These are phyloP conservation scores for Striga asiatica DNA, from an alignment of 257 asterid genomes.

Conservation along the genomic window DNA sequence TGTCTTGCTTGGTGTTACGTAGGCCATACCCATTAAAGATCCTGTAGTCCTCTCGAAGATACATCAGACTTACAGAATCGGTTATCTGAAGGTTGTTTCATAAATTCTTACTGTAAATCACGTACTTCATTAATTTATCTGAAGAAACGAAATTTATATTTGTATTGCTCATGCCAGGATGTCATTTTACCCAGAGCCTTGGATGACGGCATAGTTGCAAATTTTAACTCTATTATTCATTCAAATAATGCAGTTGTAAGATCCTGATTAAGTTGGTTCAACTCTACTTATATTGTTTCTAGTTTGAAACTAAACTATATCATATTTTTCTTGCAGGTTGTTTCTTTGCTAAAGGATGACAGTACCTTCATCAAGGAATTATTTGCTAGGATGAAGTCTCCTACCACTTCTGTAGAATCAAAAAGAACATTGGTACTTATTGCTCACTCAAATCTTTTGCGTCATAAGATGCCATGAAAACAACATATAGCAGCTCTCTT, in stretches of 20 bases:
- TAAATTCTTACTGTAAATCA: conserved; percentile 1
- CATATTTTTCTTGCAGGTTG: conserved; percentile 44
- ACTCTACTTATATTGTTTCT: conserved; percentile 6
- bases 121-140: background rate
- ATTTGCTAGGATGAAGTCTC: conserved; percentile 69
- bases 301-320: conserved; percentile 13
- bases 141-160: conserved; percentile 16
- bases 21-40: conserved; percentile 89
- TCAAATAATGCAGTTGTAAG: conserved; percentile 84
- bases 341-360: conserved; percentile 82
- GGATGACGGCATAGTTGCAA: conserved; percentile 68
- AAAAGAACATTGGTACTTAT: conserved; percentile 61
- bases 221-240: conserved; percentile 65
- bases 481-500: background rate
- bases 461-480: background rate
- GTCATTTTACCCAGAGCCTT: conserved; percentile 65
- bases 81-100: conserved; percentile 73
- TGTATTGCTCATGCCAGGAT: conserved; percentile 51
- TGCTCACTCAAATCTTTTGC: background rate
- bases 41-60: conserved; percentile 71
- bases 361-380: conserved; percentile 71
- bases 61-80: conserved; percentile 88
- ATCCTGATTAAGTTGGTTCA: conserved; percentile 12
- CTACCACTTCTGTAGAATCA: conserved; percentile 49
- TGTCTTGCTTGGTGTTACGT: conserved; percentile 14